A percentile compares a stretch with the other conserved stretches of the same genome.
Conservation (phyloP, 1,139 yeast genomes). For the Candida sp. region DNA sequence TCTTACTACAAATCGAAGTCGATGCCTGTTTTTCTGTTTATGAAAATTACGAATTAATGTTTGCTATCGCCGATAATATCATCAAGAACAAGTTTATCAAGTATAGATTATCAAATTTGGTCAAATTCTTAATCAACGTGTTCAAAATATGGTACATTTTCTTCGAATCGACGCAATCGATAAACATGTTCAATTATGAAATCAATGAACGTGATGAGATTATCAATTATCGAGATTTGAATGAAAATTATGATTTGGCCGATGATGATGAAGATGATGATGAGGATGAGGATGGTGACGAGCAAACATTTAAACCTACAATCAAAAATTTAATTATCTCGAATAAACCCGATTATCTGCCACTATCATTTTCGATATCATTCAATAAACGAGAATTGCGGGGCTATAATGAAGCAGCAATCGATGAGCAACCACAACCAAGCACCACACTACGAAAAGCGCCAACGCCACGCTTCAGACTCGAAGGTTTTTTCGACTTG, state of each 20-base stretch:
- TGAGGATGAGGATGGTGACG: constrained; percentile 11
- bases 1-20: constrained; percentile 35
- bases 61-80: constrained; percentile 40
- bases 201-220: constrained; percentile 29
- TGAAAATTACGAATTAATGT: constrained; percentile 41
- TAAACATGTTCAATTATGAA: constrained; percentile 36
- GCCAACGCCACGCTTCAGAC: constrained; percentile 3
- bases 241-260: constrained; percentile 30
- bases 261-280: constrained; percentile 15
- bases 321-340: constrained; percentile 15
- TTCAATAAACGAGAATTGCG: constrained; percentile 15
- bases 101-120: constrained; percentile 11
- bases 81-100: constrained; percentile 19
- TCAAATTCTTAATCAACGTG: constrained; percentile 21
- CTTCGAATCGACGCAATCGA: constrained; percentile 39
- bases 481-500: constrained; percentile 8
- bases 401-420: constrained; percentile 8
- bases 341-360: constrained; percentile 10
- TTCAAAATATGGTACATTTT: constrained; percentile 28
- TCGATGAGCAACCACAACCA: neutral
- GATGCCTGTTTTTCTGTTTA: constrained; percentile 37
- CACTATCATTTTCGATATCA: constrained; percentile 22
- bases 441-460: neutral
- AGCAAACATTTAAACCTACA: constrained; percentile 12
- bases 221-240: constrained; percentile 30